These are phyloP conservation scores for Psidium guajava DNA, from an alignment of 345 rosid species.

Conservation along the genomic window DNA sequence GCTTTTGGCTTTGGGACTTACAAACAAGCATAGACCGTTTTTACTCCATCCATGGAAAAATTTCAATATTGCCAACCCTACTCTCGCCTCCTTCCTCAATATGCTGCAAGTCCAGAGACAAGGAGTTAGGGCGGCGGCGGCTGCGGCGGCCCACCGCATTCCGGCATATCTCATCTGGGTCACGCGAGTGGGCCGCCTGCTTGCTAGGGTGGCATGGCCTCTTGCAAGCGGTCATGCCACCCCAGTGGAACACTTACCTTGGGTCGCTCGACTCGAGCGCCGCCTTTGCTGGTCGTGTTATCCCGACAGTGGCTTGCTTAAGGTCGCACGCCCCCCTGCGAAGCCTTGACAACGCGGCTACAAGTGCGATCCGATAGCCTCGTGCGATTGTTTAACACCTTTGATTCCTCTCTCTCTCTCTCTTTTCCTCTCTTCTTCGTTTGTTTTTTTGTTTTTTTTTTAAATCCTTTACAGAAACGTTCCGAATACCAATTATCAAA, in stretches of 20 bases:
- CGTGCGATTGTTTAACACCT: not conserved
- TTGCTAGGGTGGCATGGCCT: not conserved
- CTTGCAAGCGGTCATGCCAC: too few species aligned
- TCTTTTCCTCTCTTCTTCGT: not conserved
- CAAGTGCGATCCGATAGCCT: rapidly evolving
- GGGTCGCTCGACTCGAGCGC: not conserved
- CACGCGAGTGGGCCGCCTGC: rapidly evolving
- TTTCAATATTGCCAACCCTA: not conserved
- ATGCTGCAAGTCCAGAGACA: not conserved
- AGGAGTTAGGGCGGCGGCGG: not conserved
- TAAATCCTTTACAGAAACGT: not conserved
- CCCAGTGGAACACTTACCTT: not conserved
- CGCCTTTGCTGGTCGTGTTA: not conserved
- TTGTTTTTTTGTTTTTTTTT: too few species aligned
- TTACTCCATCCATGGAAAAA: rapidly evolving
- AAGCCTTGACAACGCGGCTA: not conserved
- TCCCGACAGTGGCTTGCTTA: not conserved
- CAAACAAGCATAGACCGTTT: too few species aligned
- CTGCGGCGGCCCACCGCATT: not conserved
- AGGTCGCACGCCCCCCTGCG: not conserved
- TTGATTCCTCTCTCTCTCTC: not conserved
- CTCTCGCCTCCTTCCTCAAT: too few species aligned
- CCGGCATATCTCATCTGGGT: not conserved
- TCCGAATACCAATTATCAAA: not conserved
- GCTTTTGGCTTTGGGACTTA: too few species aligned